A percentile compares a stretch with the other conserved stretches of the same genome.
Conservation (phyloP, 148 eudicot genomes). For the Rhododendron vialii region DNA sequence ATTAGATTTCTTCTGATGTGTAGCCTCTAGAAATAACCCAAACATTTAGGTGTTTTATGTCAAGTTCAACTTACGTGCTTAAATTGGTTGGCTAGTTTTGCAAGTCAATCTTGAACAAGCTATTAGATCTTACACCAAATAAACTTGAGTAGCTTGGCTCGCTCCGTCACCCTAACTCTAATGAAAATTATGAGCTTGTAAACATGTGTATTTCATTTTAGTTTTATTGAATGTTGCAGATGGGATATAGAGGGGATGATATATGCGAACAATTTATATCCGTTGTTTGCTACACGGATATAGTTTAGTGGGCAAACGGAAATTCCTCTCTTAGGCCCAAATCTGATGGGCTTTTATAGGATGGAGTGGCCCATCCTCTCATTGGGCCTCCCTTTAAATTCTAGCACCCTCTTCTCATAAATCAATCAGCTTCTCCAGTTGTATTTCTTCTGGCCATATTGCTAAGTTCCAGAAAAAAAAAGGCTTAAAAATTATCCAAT, state of each 20-base stretch:
- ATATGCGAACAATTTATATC: no score
- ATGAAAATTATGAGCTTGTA: no score
- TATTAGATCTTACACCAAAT: not conserved
- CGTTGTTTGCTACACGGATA: no score
- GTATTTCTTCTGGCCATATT: not conserved
- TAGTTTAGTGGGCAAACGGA: no score
- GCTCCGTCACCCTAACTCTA: not conserved
- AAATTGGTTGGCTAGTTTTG: not conserved
- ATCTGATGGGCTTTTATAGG: not conserved
- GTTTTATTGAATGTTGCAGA: no score
- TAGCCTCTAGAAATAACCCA: not conserved
- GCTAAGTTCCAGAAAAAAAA: not conserved
- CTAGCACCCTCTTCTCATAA: not conserved
- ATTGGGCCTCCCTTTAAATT: not conserved
- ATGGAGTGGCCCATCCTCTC: not conserved
- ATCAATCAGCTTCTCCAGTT: not conserved
- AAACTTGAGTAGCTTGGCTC: not conserved
- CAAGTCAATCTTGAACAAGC: not conserved
- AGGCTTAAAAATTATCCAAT: constrained; percentile 21
- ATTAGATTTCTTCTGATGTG: not conserved
- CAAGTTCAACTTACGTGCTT: not conserved
- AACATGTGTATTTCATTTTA: no score
- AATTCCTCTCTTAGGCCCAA: not conserved
- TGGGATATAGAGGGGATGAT: no score
- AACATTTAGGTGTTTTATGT: not conserved